These are phyloP conservation scores for Persicaria tinctoria DNA, from an alignment of 148 eudicot genomes.

Conservation along the genomic window DNA sequence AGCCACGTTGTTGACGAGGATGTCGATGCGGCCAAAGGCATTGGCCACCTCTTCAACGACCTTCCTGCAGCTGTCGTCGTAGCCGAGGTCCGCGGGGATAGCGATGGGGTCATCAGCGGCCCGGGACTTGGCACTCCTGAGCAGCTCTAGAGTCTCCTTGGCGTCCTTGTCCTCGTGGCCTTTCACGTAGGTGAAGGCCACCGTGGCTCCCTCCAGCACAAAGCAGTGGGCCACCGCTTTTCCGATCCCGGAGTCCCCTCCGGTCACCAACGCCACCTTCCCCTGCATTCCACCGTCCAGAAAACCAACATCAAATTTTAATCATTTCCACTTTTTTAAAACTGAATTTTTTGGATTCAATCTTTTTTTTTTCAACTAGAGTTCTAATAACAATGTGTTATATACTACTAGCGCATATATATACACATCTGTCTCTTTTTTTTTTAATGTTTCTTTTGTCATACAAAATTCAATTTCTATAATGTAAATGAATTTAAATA, in stretches of 20 bases:
- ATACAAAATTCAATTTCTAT: too few relatives aligned
- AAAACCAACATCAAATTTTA: too few relatives aligned
- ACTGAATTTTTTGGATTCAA: too few relatives aligned
- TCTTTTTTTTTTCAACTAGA: too few relatives aligned
- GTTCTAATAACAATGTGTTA: too few relatives aligned
- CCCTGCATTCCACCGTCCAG: slow-evolving; percentile 33
- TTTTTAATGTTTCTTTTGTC: too few relatives aligned
- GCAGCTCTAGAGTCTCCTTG: slow-evolving; percentile 41
- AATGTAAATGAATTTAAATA: too few relatives aligned
- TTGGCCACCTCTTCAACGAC: slow-evolving; percentile 69
- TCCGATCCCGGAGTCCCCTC: slow-evolving; percentile 95
- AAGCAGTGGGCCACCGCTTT: slow-evolving; percentile 66
- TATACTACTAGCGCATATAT: too few relatives aligned
- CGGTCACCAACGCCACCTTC: slow-evolving; percentile 77
- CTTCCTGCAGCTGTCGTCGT: slow-evolving; percentile 57
- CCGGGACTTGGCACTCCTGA: slow-evolving; percentile 36
- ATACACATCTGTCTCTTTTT: too few relatives aligned
- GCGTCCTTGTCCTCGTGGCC: slow-evolving; percentile 73
- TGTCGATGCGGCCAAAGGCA: slow-evolving; percentile 56
- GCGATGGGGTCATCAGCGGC: slow-evolving; percentile 68
- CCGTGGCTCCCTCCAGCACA: slow-evolving; percentile 70
- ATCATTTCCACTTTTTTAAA: too few relatives aligned
- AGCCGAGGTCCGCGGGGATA: slow-evolving; percentile 60
- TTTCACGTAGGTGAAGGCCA: slow-evolving; percentile 85
- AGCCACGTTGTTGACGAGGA: slow-evolving; percentile 71